Conservation (phyloP, 441 rosid species). For the Erodium moschatum region DNA sequence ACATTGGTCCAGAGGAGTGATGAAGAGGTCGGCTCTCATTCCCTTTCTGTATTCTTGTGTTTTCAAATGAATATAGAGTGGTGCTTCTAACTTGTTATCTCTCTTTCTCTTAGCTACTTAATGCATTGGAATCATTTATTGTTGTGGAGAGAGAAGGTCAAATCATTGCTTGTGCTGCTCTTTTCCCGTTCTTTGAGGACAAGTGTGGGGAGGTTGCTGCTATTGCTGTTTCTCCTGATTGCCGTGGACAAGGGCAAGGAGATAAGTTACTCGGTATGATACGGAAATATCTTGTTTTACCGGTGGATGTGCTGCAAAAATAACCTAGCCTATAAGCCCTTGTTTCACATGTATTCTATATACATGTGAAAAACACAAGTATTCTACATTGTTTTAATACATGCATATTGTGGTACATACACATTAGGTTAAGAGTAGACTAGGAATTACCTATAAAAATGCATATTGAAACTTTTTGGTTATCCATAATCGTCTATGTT, state of each 20-base stretch:
- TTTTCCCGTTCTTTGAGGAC: constrained; percentile 67
- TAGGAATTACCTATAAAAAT: too few relatives aligned
- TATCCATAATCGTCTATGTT: neutral
- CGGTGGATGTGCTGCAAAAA: too few relatives aligned
- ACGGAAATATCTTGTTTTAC: constrained; percentile 1
- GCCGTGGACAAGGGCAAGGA: constrained; percentile 94
- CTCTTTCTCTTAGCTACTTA: constrained; percentile 37
- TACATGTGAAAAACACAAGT: neutral
- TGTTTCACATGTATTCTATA: too few relatives aligned
- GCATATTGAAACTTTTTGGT: neutral
- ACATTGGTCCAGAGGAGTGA: constrained; percentile 56
- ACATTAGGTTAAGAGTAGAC: too few relatives aligned
- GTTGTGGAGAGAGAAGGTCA: constrained; percentile 95
- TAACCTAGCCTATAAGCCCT: too few relatives aligned
- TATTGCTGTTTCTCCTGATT: constrained; percentile 80
- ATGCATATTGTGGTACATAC: neutral
- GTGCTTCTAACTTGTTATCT: constrained; percentile 14
- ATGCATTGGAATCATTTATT: constrained; percentile 48
- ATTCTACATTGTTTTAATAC: neutral
- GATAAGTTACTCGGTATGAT: constrained; percentile 77
- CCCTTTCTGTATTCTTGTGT: neutral
- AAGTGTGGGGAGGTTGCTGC: constrained; percentile 87
- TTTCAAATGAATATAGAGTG: neutral
- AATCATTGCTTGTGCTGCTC: constrained; percentile 84
- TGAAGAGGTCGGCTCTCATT: constrained; percentile 45